These are phyloP conservation scores for Thalassiosira livingstoniorum DNA, from an alignment of 352 stramenopile genomes.

Conservation along the genomic window DNA sequence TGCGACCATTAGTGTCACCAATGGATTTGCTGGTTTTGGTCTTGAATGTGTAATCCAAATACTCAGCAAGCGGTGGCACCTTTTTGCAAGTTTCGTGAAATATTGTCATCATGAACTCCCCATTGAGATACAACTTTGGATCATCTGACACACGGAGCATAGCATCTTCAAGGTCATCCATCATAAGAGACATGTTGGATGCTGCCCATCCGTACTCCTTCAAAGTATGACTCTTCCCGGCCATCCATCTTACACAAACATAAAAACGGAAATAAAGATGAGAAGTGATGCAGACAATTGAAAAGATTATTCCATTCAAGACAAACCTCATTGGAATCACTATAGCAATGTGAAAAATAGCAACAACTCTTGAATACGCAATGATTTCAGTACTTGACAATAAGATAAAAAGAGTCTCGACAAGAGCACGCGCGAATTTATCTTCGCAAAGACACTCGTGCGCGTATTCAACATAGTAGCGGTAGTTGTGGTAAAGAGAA, in stretches of 20 bases:
- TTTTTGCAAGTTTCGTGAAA: background rate
- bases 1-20: background rate
- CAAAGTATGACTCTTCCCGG: background rate
- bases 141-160: background rate
- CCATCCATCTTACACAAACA: no score
- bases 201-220: background rate
- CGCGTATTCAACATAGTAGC: background rate
- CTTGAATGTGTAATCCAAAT: background rate
- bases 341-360: background rate
- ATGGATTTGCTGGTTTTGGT: background rate
- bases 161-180: no score
- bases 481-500: slow-evolving; percentile 28
- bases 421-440: background rate
- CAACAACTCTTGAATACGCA: background rate
- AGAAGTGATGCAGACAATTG: no score
- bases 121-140: background rate
- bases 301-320: no score
- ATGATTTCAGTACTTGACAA: slow-evolving; percentile 18
- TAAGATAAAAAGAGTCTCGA: slow-evolving; percentile 15
- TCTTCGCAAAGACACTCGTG: background rate
- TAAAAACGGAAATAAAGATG: no score
- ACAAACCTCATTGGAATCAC: background rate
- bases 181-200: background rate
- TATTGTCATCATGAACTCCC: background rate
- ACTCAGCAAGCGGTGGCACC: background rate